Base-by-base conservation (phyloP, 495 filamentous ascomycete genomes). In the Trichoderma orchidacearum region DNA sequence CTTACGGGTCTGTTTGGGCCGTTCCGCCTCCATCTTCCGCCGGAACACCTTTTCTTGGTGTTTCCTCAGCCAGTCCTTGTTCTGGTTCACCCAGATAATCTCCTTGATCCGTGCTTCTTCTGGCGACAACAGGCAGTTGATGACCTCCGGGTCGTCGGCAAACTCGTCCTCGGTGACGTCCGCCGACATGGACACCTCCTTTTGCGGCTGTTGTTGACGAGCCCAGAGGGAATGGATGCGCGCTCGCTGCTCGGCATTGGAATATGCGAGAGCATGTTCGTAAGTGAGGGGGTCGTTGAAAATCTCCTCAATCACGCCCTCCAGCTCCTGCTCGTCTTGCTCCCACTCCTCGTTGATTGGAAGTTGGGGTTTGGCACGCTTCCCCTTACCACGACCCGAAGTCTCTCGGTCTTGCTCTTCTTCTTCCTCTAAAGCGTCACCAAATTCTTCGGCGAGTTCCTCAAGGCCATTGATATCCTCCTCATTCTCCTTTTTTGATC, bases 1-100 rank as follows among this genome's bases (percentile, higher is more conserved):
- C 31, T 72, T 74, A 34, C 79, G 74, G 51, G 63, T 74, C 29
- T 67, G 67, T 60, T 80, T 80, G 31, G 77, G 75, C 23, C 65
- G 72, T 55, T 77, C 77, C 30, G 76, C 75, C 4, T 78, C 75
- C 56, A 89, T 68, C 55, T 84, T 81, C 55, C 81, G 75, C 30
- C 84, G 79, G 32, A 89, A 80, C 3, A 78, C 74, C 68, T 90
- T 92, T 51, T 83, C 80, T 66, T 95, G 88, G 66, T 90, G 80
- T 23, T 81, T 77, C 5, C 91, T 85, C 34, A 98, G 75, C 70
- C 87, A 98, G 54, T 92, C 87, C 63, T 89, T 86, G 69, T 97
- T 96, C 61, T 88, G 82, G 58, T 90, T 86, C n/a, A 90, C 79
- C 93, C 93, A 98, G 54, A 97, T 87, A 45, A 77, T 75, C 66